Evolutionary conservation across 495 filamentous ascomycete species (phyloP), one percentile per base, ranked within the genome.

Genomic region (Clohesyomyces aquaticus): DNA sequence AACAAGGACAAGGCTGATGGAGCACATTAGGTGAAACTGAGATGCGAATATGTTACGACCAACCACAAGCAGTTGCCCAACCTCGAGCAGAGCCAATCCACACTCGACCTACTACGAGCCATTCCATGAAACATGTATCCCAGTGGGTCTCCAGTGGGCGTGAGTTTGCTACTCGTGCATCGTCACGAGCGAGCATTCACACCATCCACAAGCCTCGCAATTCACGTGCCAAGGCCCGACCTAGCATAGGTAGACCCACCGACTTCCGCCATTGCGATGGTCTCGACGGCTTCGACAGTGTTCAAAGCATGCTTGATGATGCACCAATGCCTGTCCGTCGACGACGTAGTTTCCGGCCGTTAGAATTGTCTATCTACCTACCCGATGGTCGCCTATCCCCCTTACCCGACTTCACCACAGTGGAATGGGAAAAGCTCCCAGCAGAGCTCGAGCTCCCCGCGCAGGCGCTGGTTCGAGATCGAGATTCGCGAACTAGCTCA

Each of bases 291-390:
- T 19, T 29, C n/a, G 48, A 66, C 22, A 53, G 59, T 8, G 59
- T 67, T 18, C 58, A 67, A 26, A 61, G 41, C 38, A 66, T 66
- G 57, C 47, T 62, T 21, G 69, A 72, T 25, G 58, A 66, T 16
- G 62, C 58, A 38, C 51, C 67, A 14, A 61, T 63, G 67, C 63
- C 70, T 0, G 25, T 65, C 14, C 67, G 70, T 14, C 66, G 71
- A 11, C 57, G 68, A 54, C 56, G 56, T 3, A 73, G 79, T 16
- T 91, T 91, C 73, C 81, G 82, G 35, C 88, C 89, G 11, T 78
- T 94, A 38, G 84, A 93, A 75, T 79, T 95, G 51, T 91, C 83
- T 75, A 89, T 95, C 59, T 86, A 89, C 70, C 72, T 80, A 56
- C 82, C 85, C 25, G 80, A 85, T 26, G 84, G 87, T 70, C 82